Evolutionary conservation across 495 filamentous ascomycete species (phyloP).

Genomic region (Penicillium coprophilum): DNA sequence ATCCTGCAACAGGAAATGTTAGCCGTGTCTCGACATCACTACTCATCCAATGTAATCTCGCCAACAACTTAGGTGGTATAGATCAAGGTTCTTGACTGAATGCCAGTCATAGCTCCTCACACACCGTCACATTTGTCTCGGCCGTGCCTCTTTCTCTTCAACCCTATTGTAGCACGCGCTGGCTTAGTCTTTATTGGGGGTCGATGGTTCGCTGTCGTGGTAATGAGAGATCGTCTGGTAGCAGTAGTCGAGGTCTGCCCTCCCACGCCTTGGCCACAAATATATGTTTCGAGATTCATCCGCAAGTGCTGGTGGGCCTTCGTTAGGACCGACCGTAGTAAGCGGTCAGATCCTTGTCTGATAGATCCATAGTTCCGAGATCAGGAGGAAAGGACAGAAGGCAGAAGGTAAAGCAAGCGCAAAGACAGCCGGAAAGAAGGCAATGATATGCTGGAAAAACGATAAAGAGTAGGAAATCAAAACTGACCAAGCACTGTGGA

Average conservation of each 20-base stretch:
- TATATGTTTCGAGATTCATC: background rate
- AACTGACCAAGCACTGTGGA: background rate
- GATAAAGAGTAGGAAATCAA: background rate
- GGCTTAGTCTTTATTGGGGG: background rate
- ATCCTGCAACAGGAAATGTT: background rate
- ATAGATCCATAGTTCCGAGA: background rate
- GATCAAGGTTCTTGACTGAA: background rate
- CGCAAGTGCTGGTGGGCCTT: background rate
- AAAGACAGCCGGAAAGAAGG: slow-evolving; percentile 39
- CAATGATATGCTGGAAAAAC: slow-evolving; percentile 18
- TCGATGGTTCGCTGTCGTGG: background rate
- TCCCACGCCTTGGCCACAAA: background rate
- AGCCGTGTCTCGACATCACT: background rate
- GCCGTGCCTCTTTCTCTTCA: background rate
- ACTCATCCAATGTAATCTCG: background rate
- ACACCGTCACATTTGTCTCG: too few species aligned
- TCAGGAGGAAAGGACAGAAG: background rate
- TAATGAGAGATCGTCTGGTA: background rate
- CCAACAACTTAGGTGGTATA: background rate
- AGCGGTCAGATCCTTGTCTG: background rate
- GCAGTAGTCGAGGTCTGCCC: background rate
- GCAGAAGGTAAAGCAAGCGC: slow-evolving; percentile 38
- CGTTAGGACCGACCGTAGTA: background rate
- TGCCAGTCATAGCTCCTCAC: background rate
- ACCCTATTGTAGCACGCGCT: background rate